Conservation (phyloP, 108 stramenopile genomes). For the Cyclotella cryptica region DNA sequence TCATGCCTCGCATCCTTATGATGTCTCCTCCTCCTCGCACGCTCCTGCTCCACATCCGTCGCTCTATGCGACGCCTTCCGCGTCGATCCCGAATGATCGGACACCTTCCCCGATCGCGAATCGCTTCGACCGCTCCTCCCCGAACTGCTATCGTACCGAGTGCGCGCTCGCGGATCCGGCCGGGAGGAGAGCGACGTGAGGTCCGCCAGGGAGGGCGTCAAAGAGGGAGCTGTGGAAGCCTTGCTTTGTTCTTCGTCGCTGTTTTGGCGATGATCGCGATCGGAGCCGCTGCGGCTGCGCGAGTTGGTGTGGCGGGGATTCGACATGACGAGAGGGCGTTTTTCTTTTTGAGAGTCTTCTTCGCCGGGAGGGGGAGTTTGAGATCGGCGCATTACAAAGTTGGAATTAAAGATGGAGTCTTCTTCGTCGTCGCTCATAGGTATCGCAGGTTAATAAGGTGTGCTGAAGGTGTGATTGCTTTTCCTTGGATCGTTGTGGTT, state of each 20-base stretch:
- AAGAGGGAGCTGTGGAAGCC: background rate
- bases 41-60: background rate
- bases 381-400: conserved; percentile 13
- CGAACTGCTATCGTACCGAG: background rate
- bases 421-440: conserved; percentile 11
- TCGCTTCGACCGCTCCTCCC: background rate
- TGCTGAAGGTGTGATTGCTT: too few relatives aligned
- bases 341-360: background rate
- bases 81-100: conserved; percentile 12
- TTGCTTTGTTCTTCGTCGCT: conserved; percentile 16
- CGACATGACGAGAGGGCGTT: background rate
- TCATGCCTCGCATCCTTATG: background rate
- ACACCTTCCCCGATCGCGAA: conserved; percentile 1
- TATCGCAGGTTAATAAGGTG: too few relatives aligned
- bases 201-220: conserved; percentile 1
- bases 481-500: too few relatives aligned
- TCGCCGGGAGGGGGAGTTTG: conserved; percentile 3
- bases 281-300: background rate
- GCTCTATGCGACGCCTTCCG: conserved; percentile 1
- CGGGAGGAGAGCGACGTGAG: conserved; percentile 13
- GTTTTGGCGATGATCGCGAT: background rate
- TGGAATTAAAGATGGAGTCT: conserved; percentile 13
- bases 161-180: conserved; percentile 15
- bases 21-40: conserved; percentile 5
- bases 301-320: background rate